phyloP scores from a whole-genome alignment of 2,329 filamentous ascomycete genomes.

The Arachnopeziza araneosa region DNA sequence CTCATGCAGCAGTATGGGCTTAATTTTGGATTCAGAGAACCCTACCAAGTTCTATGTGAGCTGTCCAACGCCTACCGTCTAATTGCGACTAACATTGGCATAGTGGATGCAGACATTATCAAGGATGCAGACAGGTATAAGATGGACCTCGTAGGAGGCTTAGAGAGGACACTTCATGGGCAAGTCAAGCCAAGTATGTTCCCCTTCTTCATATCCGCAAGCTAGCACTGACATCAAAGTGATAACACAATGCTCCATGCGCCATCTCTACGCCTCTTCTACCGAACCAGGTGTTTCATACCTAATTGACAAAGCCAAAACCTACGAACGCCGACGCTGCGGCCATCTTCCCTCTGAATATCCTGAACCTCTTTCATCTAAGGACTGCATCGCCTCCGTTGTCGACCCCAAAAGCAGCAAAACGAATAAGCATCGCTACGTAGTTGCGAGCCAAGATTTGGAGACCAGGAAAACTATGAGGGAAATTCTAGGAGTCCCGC shows the following conservation, averaged over 20 bases:
- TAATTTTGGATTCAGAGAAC: conserved; percentile 84
- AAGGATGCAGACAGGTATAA: conserved; percentile 76
- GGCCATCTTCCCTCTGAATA: conserved; percentile 70
- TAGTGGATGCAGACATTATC: conserved; percentile 80
- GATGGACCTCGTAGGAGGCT: conserved; percentile 74
- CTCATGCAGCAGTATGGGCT: conserved; percentile 89
- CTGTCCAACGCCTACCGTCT: conserved; percentile 4
- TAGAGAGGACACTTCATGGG: conserved; percentile 81
- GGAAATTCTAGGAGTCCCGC: conserved; percentile 63
- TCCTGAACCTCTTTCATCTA: conserved; percentile 61
- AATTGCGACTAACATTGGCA: conserved; percentile 5
- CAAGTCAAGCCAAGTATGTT: conserved; percentile 71
- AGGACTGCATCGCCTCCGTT: conserved; percentile 67
- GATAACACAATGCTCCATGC: conserved; percentile 77
- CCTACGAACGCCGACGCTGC: conserved; percentile 69
- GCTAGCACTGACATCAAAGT: conserved; percentile 38
- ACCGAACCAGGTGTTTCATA: conserved; percentile 43
- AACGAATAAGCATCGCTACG: conserved; percentile 73
- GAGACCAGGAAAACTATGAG: conserved; percentile 60
- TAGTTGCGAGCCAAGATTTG: conserved; percentile 68
- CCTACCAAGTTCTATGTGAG: conserved; percentile 80
- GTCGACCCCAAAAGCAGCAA: conserved; percentile 70
- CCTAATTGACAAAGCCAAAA: conserved; percentile 69
- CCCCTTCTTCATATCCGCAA: background rate
- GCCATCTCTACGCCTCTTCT: conserved; percentile 65